Conservation (phyloP, 2,329 filamentous ascomycete genomes). For the Ophiobolus disseminans region DNA sequence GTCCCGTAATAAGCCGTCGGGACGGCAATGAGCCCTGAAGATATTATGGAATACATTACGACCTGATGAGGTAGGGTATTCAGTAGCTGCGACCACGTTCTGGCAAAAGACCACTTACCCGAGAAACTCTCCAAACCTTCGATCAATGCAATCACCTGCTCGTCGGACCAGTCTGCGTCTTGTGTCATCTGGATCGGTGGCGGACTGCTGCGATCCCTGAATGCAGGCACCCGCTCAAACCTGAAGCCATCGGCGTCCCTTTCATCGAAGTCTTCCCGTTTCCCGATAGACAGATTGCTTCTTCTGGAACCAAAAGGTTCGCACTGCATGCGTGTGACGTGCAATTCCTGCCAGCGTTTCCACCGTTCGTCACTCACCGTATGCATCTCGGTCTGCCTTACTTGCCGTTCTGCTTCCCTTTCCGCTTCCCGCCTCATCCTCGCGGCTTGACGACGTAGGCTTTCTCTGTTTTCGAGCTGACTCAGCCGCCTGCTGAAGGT, state of each 20-base stretch:
- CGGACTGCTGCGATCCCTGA: constrained; percentile 43
- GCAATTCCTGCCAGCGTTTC: constrained; percentile 40
- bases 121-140: constrained; percentile 34
- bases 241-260: constrained; percentile 49
- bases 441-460: constrained; percentile 3
- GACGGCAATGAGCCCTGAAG: constrained; percentile 35
- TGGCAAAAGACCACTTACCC: constrained; percentile 23
- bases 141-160: constrained; percentile 43
- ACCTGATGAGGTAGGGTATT: constrained; percentile 18
- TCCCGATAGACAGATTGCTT: constrained; percentile 15
- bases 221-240: constrained; percentile 50
- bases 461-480: constrained; percentile 14
- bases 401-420: constrained; percentile 11
- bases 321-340: constrained; percentile 33
- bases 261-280: constrained; percentile 28
- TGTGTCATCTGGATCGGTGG: constrained; percentile 18
- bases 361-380: constrained; percentile 9
- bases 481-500: constrained; percentile 5
- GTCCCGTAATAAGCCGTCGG: constrained; percentile 29
- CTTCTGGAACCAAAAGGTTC: constrained; percentile 24
- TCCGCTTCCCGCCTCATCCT: constrained; percentile 10
- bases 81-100: not conserved
- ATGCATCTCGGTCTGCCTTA: constrained; percentile 3
- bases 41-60: constrained; percentile 37
- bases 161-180: constrained; percentile 37